A percentile compares a stretch with the other conserved stretches of the same genome.
Conservation (phyloP, 495 filamentous ascomycete species). For the Aspergillus campestris region DNA sequence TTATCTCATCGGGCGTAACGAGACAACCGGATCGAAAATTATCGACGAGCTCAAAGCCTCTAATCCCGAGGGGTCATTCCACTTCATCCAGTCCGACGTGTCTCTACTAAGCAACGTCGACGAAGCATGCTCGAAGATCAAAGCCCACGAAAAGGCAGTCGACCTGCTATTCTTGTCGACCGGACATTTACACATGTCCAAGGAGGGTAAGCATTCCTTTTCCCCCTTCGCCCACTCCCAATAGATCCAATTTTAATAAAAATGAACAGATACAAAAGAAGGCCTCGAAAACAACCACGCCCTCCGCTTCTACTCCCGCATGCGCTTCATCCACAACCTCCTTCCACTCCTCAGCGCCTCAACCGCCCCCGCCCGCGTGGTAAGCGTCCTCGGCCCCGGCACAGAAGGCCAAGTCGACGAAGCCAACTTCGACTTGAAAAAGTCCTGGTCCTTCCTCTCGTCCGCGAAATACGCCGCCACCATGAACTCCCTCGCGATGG, state of each 20-base stretch:
- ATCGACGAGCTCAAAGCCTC: constrained; percentile 28
- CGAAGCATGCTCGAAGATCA: constrained; percentile 47
- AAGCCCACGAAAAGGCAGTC: constrained; percentile 43
- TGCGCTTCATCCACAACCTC: constrained; percentile 54
- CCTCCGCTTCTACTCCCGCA: constrained; percentile 53
- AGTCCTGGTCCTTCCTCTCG: constrained; percentile 14
- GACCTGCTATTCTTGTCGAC: constrained; percentile 50
- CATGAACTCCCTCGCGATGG: constrained; percentile 44
- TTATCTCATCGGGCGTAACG: constrained; percentile 41
- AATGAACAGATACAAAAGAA: constrained; percentile 56
- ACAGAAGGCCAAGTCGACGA: constrained; percentile 44
- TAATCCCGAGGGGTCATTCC: constrained; percentile 27
- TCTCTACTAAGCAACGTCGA: constrained; percentile 54
- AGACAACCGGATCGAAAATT: constrained; percentile 28
- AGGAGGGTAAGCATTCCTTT: constrained; percentile 6
- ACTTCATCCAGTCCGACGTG: constrained; percentile 51
- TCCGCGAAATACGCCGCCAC: constrained; percentile 34
- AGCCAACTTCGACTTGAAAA: constrained; percentile 35
- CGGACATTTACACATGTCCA: constrained; percentile 8
- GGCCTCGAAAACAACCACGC: constrained; percentile 44
- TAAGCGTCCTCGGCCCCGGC: constrained; percentile 45
- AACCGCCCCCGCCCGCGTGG: constrained; percentile 44
- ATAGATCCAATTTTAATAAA: constrained; percentile 5
- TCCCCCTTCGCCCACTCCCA: not conserved
- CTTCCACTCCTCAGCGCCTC: constrained; percentile 49